Evolutionary conservation across 371 early-diverging fungal species (phyloP).

Genomic region (Lichtheimia ramosa): DNA sequence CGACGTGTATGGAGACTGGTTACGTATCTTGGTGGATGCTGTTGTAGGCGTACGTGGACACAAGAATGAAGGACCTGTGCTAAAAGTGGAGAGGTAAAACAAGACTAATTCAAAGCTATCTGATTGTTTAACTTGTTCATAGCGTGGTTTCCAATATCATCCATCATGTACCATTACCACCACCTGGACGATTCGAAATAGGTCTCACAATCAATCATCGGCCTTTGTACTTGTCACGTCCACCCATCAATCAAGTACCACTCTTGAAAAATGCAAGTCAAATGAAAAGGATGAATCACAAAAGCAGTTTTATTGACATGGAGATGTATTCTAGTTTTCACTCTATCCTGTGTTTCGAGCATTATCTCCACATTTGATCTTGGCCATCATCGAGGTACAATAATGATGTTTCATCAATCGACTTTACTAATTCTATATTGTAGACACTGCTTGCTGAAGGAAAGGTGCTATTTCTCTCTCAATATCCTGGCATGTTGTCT

Average conservation of each 20-base stretch:
- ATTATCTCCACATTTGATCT: constrained; percentile 69
- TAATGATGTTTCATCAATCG: not conserved
- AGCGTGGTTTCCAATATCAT: constrained; percentile 69
- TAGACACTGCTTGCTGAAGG: constrained; percentile 72
- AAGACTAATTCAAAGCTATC: too few species aligned
- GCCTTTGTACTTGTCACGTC: constrained; percentile 71
- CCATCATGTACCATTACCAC: constrained; percentile 77
- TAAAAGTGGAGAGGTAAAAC: constrained; percentile 53
- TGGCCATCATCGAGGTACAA: constrained; percentile 65
- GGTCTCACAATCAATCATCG: constrained; percentile 63
- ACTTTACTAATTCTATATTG: not conserved
- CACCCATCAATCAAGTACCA: constrained; percentile 77
- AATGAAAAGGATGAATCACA: not conserved
- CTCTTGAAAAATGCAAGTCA: constrained; percentile 75
- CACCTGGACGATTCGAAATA: constrained; percentile 80
- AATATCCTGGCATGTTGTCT: constrained; percentile 72
- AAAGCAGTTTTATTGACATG: not conserved
- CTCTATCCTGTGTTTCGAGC: constrained; percentile 76
- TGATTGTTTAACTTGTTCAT: not conserved
- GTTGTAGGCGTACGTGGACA: constrained; percentile 59
- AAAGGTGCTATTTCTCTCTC: constrained; percentile 75
- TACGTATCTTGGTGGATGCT: constrained; percentile 61
- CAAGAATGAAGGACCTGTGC: constrained; percentile 31
- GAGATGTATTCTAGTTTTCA: constrained; percentile 66
- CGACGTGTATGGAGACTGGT: constrained; percentile 77